Conservation (phyloP, 2,329 filamentous ascomycete genomes). For the Amylocarpus encephaloides region DNA sequence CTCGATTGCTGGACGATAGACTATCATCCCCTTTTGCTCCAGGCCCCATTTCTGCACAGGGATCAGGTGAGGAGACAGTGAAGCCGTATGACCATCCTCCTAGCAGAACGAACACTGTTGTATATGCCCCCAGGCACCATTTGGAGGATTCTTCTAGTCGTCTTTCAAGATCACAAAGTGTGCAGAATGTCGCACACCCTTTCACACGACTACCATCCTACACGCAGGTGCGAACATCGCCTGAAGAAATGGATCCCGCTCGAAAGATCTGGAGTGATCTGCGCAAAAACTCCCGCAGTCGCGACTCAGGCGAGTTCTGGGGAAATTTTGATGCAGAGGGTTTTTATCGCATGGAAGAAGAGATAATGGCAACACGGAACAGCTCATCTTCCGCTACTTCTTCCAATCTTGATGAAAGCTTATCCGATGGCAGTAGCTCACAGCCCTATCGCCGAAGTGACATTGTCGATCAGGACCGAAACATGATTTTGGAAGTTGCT, state of each 20-base stretch:
- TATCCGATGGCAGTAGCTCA: not conserved
- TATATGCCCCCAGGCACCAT: not conserved
- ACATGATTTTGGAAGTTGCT: slow-evolving; percentile 19
- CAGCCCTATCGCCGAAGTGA: not conserved
- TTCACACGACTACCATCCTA: slow-evolving; percentile 4
- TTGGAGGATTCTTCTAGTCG: not conserved
- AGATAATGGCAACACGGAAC: slow-evolving; percentile 7
- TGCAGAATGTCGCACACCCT: not conserved
- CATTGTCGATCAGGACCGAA: slow-evolving; percentile 14
- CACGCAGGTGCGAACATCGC: not conserved
- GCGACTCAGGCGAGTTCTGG: slow-evolving; percentile 12
- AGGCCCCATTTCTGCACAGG: not conserved
- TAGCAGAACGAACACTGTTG: not conserved
- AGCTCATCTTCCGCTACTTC: slow-evolving; percentile 10
- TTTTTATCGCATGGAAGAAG: slow-evolving; percentile 17
- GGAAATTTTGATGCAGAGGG: slow-evolving; percentile 21
- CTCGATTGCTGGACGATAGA: slow-evolving; percentile 5
- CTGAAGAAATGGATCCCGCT: slow-evolving; percentile 27
- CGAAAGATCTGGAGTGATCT: slow-evolving; percentile 31
- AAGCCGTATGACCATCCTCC: slow-evolving; percentile 10
- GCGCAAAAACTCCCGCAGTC: slow-evolving; percentile 24
- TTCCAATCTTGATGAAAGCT: slow-evolving; percentile 3
- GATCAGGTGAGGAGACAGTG: slow-evolving; percentile 18
- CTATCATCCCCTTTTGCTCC: not conserved
- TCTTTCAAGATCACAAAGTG: not conserved